phyloP scores from a whole-genome alignment of 352 stramenopile genomes.

The Blastocystis sp. region DNA sequence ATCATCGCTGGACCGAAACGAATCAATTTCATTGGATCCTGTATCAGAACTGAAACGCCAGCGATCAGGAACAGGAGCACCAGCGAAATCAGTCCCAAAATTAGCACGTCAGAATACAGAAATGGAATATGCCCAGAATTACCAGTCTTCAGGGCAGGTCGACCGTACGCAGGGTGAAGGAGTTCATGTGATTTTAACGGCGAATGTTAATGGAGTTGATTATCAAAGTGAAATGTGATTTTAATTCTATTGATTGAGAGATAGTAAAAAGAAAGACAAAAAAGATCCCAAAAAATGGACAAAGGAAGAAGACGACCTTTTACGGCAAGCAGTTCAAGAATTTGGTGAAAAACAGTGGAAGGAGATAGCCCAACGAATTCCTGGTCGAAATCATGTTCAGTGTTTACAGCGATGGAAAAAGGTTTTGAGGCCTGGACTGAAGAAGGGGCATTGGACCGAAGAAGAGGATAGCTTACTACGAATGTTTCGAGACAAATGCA shows the following conservation, averaged over 20 bases:
- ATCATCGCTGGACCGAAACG: not conserved
- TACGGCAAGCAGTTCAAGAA: conserved; percentile 80
- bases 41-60: conserved; percentile 19
- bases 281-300: conserved; percentile 74
- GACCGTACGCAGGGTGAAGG: not conserved
- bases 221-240: conserved; percentile 47
- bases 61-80: not conserved
- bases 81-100: not conserved
- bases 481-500: conserved; percentile 79
- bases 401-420: conserved; percentile 86
- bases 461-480: conserved; percentile 81
- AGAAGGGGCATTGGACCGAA: conserved; percentile 85
- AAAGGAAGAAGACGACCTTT: conserved; percentile 82
- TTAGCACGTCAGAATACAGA: conserved; percentile 7
- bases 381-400: conserved; percentile 83
- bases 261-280: conserved; percentile 58
- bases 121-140: not conserved
- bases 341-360: conserved; percentile 87
- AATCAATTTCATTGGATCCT: conserved; percentile 21
- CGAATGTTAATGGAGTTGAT: conserved; percentile 23
- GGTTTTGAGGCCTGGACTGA: conserved; percentile 80
- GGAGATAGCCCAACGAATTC: conserved; percentile 81
- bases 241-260: not conserved
- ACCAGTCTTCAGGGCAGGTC: not conserved
- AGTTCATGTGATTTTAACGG: not conserved